Evolutionary conservation across 805 yeast genomes (phyloP).

Genomic region (Yarrowia divulgata): DNA sequence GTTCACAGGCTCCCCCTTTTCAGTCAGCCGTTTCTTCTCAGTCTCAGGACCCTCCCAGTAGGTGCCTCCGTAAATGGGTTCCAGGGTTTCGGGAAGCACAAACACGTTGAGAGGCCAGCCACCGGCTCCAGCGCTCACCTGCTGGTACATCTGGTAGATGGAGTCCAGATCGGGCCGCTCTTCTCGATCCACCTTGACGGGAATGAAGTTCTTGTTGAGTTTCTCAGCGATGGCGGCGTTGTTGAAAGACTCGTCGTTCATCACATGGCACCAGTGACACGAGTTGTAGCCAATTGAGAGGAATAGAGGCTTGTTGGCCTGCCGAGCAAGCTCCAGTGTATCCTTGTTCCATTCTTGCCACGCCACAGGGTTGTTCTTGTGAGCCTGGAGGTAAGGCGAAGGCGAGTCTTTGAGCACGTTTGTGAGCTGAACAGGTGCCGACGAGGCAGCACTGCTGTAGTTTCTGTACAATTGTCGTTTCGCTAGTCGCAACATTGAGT

Average conservation of each 20-base stretch:
- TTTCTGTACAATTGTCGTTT: conserved; percentile 23
- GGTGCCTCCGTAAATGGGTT: conserved; percentile 53
- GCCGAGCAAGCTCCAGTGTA: conserved; percentile 48
- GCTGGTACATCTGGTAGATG: conserved; percentile 52
- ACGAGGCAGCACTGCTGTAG: conserved; percentile 11
- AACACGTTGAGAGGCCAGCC: conserved; percentile 55
- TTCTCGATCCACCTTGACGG: conserved; percentile 52
- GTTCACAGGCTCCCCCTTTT: conserved; percentile 24
- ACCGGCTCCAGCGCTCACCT: conserved; percentile 50
- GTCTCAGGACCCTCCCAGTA: conserved; percentile 51
- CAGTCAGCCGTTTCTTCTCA: conserved; percentile 40
- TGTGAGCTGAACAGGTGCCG: conserved; percentile 11
- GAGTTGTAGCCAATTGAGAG: conserved; percentile 52
- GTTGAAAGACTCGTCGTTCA: conserved; percentile 51
- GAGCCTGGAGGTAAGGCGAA: conserved; percentile 47
- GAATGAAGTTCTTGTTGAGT: conserved; percentile 50
- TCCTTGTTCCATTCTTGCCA: conserved; percentile 52
- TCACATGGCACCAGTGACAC: conserved; percentile 53
- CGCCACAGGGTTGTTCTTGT: conserved; percentile 49
- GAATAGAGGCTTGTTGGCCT: conserved; percentile 50
- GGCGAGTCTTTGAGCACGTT: conserved; percentile 32
- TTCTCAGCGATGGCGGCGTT: conserved; percentile 46
- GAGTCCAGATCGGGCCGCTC: conserved; percentile 54
- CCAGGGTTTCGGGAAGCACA: conserved; percentile 49
- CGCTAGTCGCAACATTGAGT: conserved; percentile 22